Conservation (phyloP, 768 basidiomycete genomes). For the Auricularia cornea region DNA sequence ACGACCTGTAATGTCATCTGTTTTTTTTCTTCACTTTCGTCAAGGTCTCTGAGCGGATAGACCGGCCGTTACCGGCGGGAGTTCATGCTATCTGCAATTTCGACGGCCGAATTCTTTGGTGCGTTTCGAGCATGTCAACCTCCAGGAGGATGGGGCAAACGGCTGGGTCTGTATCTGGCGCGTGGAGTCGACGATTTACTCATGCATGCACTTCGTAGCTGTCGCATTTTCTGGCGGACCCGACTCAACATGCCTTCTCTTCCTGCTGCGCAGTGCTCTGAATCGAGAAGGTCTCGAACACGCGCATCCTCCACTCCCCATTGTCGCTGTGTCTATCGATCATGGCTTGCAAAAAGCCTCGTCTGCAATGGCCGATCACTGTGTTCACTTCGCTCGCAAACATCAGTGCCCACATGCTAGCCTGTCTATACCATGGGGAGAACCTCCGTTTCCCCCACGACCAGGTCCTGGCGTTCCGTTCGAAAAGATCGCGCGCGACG, state of each 20-base stretch:
- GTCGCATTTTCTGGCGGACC: slow-evolving; percentile 77
- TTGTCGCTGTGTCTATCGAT: slow-evolving; percentile 57
- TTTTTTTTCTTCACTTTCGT: neutral
- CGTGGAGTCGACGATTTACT: neutral
- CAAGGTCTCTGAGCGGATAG: neutral
- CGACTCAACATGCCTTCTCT: slow-evolving; percentile 73
- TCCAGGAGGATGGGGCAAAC: slow-evolving; percentile 39
- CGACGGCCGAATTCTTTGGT: slow-evolving; percentile 39
- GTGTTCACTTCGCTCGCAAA: slow-evolving; percentile 32
- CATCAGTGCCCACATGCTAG: slow-evolving; percentile 41
- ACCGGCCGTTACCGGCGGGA: too few species aligned
- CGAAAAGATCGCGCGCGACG: slow-evolving; percentile 50
- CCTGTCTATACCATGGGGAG: slow-evolving; percentile 49
- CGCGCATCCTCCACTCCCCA: slow-evolving; percentile 15
- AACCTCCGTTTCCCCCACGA: slow-evolving; percentile 38
- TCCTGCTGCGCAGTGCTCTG: slow-evolving; percentile 47
- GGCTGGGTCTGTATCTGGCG: slow-evolving; percentile 31
- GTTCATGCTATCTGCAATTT: slow-evolving; percentile 22
- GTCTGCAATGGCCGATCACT: slow-evolving; percentile 42
- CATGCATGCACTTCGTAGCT: slow-evolving; percentile 29
- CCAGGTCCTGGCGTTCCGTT: slow-evolving; percentile 35
- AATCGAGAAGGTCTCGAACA: slow-evolving; percentile 2
- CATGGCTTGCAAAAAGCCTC: slow-evolving; percentile 63
- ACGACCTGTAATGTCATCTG: neutral
- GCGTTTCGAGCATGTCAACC: slow-evolving; percentile 41